Base-by-base conservation (phyloP, 1,284 basidiomycete species). In the Exobasidium rhododendri region DNA sequence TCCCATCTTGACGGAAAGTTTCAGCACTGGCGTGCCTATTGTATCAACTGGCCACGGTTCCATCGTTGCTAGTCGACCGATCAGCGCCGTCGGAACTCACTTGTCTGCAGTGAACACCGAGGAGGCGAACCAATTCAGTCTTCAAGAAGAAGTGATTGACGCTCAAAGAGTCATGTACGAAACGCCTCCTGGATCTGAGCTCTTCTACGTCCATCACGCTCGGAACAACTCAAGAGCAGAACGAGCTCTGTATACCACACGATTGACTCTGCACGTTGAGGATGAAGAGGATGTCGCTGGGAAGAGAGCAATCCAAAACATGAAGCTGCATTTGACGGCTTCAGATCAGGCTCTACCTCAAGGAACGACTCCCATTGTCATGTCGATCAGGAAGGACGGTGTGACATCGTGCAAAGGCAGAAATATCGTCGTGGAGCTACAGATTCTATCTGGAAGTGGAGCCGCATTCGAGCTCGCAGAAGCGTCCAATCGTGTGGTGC, bases 161-260 rank as follows among this genome's bases (percentile, higher is more conserved):
- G 56, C 56, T 58, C 56, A 58, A 47, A 20, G 28, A n/a, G 56
- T 58, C 40, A 58, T 53, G 43, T 53, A 58, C 54, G 45, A 58
- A n/a, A 58, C 56, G 13, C 56, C 56, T 20, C 13, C 26, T 13
- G 54, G 45, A 32, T 58, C 56, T 24, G 56, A 58, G 6, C 20
- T 58, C 3, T 58, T 58, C n/a, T 58, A 58, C 32, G 56, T 58
- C 26, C 56, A 58, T 51, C 56, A 58, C 6, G 56, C 43, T 50
- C 43, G 56, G 22, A 58, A 58, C 55, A 47, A 40, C n/a, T 50
- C 28, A 7, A n/a, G 13, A 13, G 28, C 28, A 10, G 40, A 47
- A 47, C 6, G 56, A 4, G 43, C n/a, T 22, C 20, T 58, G 13
- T 58, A 58, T 30, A 58, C 56, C 26, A 58, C 56, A 13, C 7